Evolutionary conservation across 352 stramenopile genomes (phyloP).

Genomic region (Phytophthora quininea): DNA sequence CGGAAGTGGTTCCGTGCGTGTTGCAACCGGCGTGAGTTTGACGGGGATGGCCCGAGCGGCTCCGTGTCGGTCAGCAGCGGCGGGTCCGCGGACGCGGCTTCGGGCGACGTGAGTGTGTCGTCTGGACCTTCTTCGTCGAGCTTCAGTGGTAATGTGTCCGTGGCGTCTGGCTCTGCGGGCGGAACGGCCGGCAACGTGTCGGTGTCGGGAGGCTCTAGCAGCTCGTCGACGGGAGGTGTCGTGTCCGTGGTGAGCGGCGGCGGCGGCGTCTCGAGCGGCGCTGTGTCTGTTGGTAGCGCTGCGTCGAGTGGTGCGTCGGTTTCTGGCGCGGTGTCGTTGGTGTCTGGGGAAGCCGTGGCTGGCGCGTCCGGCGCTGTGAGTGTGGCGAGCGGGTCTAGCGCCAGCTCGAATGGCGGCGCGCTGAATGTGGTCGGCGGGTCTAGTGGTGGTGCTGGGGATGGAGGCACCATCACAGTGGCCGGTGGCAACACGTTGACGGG

Average conservation of each 20-base stretch:
- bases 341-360: not conserved
- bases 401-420: not conserved
- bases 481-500: not conserved
- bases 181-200: not conserved
- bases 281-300: not conserved
- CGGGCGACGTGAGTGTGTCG: not conserved
- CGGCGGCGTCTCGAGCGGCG: not conserved
- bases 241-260: constrained; percentile 13
- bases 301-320: not conserved
- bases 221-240: not conserved
- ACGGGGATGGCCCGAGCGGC: not conserved
- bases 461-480: constrained; percentile 2
- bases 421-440: constrained; percentile 7
- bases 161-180: not conserved
- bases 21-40: not conserved
- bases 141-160: not conserved
- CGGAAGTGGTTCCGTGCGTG: not conserved
- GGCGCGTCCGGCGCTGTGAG: not conserved
- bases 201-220: constrained; percentile 3
- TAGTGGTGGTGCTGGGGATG: not conserved
- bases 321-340: not conserved
- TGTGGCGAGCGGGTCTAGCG: not conserved
- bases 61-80: not conserved
- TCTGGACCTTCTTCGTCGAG: not conserved
- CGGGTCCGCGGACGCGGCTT: not conserved